phyloP scores from a whole-genome alignment of 2,329 filamentous ascomycete genomes.

The Neofusicoccum parvum region DNA sequence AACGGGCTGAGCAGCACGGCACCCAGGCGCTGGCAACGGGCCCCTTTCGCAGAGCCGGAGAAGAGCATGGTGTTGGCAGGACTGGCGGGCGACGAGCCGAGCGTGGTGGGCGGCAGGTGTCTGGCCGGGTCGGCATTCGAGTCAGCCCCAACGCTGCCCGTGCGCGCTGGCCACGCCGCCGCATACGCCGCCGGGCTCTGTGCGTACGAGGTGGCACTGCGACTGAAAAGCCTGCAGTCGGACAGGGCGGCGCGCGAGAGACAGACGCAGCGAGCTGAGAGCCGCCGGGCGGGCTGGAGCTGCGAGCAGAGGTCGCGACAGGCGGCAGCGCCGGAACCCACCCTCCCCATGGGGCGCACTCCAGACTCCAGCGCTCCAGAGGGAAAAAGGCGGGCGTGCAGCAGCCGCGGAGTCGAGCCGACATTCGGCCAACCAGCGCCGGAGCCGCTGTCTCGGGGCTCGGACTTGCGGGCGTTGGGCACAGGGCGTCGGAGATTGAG shows the following conservation, averaged over 20 bases:
- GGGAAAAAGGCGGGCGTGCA: background rate
- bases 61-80: background rate
- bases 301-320: background rate
- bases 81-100: background rate
- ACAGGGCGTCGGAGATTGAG: background rate
- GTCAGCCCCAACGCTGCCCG: background rate
- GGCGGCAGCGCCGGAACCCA: slow-evolving; percentile 8
- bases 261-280: no score
- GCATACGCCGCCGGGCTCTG: background rate
- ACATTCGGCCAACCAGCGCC: slow-evolving; percentile 4
- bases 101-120: background rate
- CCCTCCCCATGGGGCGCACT: slow-evolving; percentile 4
- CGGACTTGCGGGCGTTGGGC: background rate
- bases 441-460: background rate
- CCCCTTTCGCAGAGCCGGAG: background rate
- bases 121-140: slow-evolving; percentile 1
- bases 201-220: background rate
- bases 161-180: background rate
- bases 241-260: no score
- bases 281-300: background rate
- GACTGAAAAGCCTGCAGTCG: no score
- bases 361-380: background rate
- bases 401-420: background rate
- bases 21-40: background rate
- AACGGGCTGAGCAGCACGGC: background rate